Evolutionary conservation across 2,329 filamentous ascomycete species (phyloP), one percentile per base, ranked within the genome.

Genomic region (Calonectria pauciramosa): DNA sequence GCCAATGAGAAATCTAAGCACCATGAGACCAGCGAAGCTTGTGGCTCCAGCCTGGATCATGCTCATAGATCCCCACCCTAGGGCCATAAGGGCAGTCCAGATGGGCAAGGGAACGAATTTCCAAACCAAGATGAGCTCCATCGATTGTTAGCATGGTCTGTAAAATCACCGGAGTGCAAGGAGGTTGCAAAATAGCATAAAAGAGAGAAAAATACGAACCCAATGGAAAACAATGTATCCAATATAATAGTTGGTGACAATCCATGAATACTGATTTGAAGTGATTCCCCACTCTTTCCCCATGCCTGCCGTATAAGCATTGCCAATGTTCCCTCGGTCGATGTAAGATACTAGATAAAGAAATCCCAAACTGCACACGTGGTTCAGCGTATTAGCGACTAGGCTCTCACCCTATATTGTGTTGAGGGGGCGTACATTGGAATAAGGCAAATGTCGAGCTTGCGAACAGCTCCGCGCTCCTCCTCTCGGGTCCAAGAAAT

Each of bases 1-100:
- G 63, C 87, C 88, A 3, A 89, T 73, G 30, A 75, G 70, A 7
- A 76, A 36, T 44, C 74, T 64, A 13, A 67, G 38, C 18, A 59
- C 56, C 59, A 76, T 64, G 14, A 73, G 34, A 8, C 71, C 59
- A n/a, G 30, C 59, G 32, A 28, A 64, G 30, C n/a, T 26, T 2
- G 47, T 18, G 8, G 56, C 18, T 0, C 10, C 56, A 0, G 68
- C 68, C 56, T 71, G 68, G 4, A 73, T n/a, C 18, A 73, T 73
- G 49, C 67, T 73, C 71, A 73, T 73, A 23, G 23, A 47, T 51
- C 71, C 71, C 67, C 71, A 73, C 11, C 71, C 71, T 18, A 73
- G 52, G 4, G 75, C 70, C 72, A 77, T 74, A 3, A 68, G 36
- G 20, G 52, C 72, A 1, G 76, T 78, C 76, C 76, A 78, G 10